Evolutionary conservation across 2,329 filamentous ascomycete genomes (phyloP).

Genomic region (Paecilomyces sp.): DNA sequence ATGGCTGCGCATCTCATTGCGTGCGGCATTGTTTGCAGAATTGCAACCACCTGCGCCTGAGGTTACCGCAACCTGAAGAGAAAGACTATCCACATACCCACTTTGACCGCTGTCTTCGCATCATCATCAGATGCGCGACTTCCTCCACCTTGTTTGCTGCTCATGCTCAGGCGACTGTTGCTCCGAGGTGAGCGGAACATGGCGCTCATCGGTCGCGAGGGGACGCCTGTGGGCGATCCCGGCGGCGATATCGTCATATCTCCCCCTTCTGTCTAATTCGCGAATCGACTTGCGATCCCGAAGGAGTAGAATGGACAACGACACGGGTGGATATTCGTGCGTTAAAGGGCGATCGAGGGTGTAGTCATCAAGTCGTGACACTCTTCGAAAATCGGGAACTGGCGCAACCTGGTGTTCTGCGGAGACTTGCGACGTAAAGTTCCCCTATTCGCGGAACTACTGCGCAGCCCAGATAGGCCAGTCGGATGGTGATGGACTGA

Average conservation of each 20-base stretch:
- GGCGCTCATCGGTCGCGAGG: conserved; percentile 70
- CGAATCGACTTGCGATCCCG: neutral
- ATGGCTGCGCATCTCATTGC: neutral
- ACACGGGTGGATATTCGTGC: conserved; percentile 7
- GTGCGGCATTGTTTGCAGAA: neutral
- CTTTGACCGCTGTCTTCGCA: conserved; percentile 85
- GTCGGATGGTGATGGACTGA: neutral
- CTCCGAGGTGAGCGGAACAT: conserved; percentile 72
- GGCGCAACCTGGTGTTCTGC: conserved; percentile 15
- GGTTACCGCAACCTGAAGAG: neutral
- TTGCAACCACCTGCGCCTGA: conserved; percentile 1
- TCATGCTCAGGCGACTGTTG: conserved; percentile 76
- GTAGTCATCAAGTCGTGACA: conserved; percentile 11
- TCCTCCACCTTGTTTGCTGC: conserved; percentile 63
- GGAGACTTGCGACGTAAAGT: conserved; percentile 10
- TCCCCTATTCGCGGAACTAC: neutral
- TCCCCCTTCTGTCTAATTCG: neutral
- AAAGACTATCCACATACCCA: conserved; percentile 63
- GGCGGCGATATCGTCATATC: conserved; percentile 64
- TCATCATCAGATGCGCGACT: conserved; percentile 88
- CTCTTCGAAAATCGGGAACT: conserved; percentile 2
- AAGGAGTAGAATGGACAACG: conserved; percentile 2
- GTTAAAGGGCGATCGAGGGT: conserved; percentile 7
- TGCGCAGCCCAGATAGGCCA: neutral
- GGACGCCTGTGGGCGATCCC: conserved; percentile 51